Evolutionary conservation across 1,139 yeast species (phyloP).

Genomic region (Blastobotrys illinoisensis): DNA sequence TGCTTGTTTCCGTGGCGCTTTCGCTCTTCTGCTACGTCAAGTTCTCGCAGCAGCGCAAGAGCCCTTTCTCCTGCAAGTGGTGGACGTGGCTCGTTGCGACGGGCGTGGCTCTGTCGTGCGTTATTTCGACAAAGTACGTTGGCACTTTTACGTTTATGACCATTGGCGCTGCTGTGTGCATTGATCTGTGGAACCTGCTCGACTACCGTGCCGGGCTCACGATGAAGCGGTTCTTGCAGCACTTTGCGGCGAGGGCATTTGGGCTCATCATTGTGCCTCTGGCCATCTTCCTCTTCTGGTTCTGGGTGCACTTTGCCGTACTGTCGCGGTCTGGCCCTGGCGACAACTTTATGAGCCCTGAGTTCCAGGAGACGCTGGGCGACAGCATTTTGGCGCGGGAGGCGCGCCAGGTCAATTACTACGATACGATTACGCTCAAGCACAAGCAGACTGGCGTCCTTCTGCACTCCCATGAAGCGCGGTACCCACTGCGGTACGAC

Average conservation of each 20-base stretch:
- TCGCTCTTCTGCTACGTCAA: slow-evolving; percentile 73
- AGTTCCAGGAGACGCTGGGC: slow-evolving; percentile 83
- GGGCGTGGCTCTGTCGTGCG: slow-evolving; percentile 82
- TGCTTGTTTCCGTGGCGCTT: slow-evolving; percentile 73
- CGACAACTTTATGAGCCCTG: slow-evolving; percentile 86
- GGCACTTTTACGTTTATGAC: slow-evolving; percentile 89
- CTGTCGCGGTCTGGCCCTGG: slow-evolving; percentile 91
- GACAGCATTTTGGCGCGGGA: slow-evolving; percentile 68
- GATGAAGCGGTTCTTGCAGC: slow-evolving; percentile 53
- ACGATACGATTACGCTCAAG: slow-evolving; percentile 68
- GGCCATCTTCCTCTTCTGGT: slow-evolving; percentile 82
- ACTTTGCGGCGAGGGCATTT: slow-evolving; percentile 70
- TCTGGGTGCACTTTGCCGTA: slow-evolving; percentile 81
- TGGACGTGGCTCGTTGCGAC: slow-evolving; percentile 82
- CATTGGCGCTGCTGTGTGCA: slow-evolving; percentile 76
- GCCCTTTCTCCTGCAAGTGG: slow-evolving; percentile 69
- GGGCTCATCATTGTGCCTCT: slow-evolving; percentile 78
- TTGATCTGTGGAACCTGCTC: slow-evolving; percentile 82
- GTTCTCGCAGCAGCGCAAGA: slow-evolving; percentile 65
- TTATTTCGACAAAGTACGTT: slow-evolving; percentile 87
- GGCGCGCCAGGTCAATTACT: slow-evolving; percentile 66
- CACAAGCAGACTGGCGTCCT: slow-evolving; percentile 72
- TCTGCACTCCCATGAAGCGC: slow-evolving; percentile 71
- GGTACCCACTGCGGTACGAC: slow-evolving; percentile 87
- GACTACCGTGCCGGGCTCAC: slow-evolving; percentile 69